Percentiles rank a stretch among this genome's conserved stretches.
These are phyloP conservation scores for Ophiostoma sp. DNA, from an alignment of 2,329 filamentous ascomycete genomes.

Conservation along the genomic window DNA sequence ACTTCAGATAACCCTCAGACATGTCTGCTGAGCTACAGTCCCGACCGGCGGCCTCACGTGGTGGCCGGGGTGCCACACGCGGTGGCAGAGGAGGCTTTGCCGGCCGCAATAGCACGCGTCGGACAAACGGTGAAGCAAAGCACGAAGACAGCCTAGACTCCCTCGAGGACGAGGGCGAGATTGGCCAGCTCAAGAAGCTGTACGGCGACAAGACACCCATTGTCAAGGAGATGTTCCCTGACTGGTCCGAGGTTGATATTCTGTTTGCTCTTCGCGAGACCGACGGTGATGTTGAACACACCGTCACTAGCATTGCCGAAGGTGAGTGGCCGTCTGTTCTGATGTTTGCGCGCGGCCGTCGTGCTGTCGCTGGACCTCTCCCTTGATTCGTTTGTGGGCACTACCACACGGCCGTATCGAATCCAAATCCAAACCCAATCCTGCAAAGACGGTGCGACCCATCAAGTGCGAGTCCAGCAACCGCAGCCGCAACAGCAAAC, in stretches of 20 bases:
- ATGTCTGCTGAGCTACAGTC: constrained; percentile 98
- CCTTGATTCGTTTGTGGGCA: background rate
- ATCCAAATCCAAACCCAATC: background rate
- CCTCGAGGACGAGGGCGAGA: constrained; percentile 76
- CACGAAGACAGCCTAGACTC: constrained; percentile 54
- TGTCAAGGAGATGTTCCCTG: constrained; percentile 88
- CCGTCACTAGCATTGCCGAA: constrained; percentile 73
- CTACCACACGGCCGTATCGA: background rate
- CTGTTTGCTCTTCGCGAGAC: constrained; percentile 89
- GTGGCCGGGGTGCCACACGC: constrained; percentile 75
- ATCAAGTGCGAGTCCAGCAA: constrained; percentile 2
- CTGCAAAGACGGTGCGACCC: background rate
- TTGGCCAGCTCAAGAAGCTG: constrained; percentile 86
- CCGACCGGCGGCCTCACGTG: constrained; percentile 75
- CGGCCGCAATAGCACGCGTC: constrained; percentile 64
- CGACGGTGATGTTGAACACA: constrained; percentile 67
- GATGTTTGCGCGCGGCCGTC: background rate
- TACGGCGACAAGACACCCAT: constrained; percentile 72
- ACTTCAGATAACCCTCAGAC: constrained; percentile 32
- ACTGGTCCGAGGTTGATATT: constrained; percentile 93
- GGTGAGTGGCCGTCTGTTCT: constrained; percentile 44
- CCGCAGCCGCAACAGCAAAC: background rate
- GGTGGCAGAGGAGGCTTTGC: constrained; percentile 75
- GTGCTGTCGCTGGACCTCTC: background rate
- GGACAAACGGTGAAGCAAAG: constrained; percentile 65